Conservation (phyloP, 2,329 filamentous ascomycete species). For the Aspergillus tanneri region DNA sequence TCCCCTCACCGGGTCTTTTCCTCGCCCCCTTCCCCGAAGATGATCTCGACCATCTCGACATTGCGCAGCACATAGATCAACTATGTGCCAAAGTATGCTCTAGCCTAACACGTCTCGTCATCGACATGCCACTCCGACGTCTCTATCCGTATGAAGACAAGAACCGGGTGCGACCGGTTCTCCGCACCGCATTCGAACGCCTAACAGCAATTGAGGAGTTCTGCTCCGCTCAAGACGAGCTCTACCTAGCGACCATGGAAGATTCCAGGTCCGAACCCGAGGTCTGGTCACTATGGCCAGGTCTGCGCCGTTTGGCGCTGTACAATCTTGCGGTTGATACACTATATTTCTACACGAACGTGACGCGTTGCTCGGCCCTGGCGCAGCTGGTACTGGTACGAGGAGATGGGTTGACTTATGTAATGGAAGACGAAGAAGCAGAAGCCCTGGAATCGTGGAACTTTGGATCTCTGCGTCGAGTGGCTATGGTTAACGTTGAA, state of each 20-base stretch:
- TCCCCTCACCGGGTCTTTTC: conserved; percentile 6
- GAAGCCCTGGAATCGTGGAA: neutral
- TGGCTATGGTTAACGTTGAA: neutral
- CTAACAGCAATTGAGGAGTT: conserved; percentile 15
- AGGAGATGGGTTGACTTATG: conserved; percentile 7
- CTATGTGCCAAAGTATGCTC: conserved; percentile 3
- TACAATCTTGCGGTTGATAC: conserved; percentile 14
- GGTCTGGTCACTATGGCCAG: conserved; percentile 17
- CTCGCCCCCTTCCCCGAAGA: conserved; percentile 11
- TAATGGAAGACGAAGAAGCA: neutral
- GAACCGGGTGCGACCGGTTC: conserved; percentile 4
- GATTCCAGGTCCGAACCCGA: conserved; percentile 3
- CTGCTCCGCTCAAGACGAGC: conserved; percentile 14
- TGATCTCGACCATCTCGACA: conserved; percentile 4
- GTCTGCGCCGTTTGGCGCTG: conserved; percentile 13
- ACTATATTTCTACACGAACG: conserved; percentile 10
- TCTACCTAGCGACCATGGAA: conserved; percentile 8
- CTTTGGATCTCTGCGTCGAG: neutral
- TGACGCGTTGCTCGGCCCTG: conserved; percentile 10
- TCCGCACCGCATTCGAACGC: conserved; percentile 14
- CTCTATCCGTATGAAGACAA: conserved; percentile 12
- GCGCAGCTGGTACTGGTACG: conserved; percentile 16
- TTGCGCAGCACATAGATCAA: conserved; percentile 6
- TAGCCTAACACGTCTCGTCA: conserved; percentile 10
- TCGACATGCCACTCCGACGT: conserved; percentile 13